Evolutionary conservation across 2,329 filamentous ascomycete genomes (phyloP).

Genomic region (Neofusicoccum cordaticola): DNA sequence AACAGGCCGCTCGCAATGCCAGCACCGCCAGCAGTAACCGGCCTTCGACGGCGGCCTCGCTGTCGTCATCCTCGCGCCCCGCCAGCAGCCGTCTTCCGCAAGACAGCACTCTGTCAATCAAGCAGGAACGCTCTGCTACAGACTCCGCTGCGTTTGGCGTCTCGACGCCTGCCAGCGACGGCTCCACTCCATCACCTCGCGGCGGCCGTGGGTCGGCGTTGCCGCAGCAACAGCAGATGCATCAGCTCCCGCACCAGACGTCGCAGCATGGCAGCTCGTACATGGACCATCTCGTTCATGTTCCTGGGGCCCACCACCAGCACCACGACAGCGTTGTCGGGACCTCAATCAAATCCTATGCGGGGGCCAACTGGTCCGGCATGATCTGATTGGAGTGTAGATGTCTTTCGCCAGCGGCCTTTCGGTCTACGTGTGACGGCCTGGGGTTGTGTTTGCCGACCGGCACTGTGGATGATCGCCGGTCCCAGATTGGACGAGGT

Average conservation of each 20-base stretch:
- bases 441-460: neutral
- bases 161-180: neutral
- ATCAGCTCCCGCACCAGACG: neutral
- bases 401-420: constrained; percentile 1
- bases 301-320: constrained; percentile 3
- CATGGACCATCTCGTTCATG: constrained; percentile 11
- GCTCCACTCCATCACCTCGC: neutral
- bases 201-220: neutral
- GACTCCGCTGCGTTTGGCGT: neutral
- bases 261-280: neutral
- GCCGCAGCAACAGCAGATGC: neutral
- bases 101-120: neutral
- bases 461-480: constrained; percentile 1
- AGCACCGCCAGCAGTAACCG: neutral
- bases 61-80: neutral
- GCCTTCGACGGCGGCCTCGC: neutral
- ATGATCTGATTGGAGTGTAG: constrained; percentile 12
- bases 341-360: neutral
- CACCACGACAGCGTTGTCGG: constrained; percentile 7
- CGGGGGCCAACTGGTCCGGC: constrained; percentile 3
- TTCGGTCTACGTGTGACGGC: neutral
- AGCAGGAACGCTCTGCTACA: neutral
- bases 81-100: neutral
- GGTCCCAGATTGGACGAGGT: neutral
- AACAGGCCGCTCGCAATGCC: constrained; percentile 13